Evolutionary conservation across 2,329 filamentous ascomycete species (phyloP), one percentile per base, ranked within the genome.

Genomic region (Akanthomyces muscarius): DNA sequence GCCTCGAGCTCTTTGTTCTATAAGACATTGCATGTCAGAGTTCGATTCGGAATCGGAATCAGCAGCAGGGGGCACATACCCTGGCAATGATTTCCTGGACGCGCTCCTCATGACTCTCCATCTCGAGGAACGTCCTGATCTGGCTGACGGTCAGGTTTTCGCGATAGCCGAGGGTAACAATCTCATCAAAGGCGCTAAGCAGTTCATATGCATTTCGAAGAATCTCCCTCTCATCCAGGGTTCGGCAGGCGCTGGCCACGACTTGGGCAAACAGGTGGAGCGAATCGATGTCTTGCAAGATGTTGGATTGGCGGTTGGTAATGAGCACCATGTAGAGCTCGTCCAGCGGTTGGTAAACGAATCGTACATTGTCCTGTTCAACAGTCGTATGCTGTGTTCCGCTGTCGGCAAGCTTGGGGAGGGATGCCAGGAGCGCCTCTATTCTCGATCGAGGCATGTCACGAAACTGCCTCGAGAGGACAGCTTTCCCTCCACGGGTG

Each of bases 291-390:
- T 99, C 95, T 80, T 99, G 95, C 58, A 99, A 85, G 70, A 99
- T 99, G 80, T 99, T 99, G 77, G 94, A 98, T 82, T 98, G 95
- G 71, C 92, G 90, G 83, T 99, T 99, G 77, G 96, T 99, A 79
- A 99, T 98, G 73, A 99, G 87, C 68, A 99, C 94, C 87, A 99
- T 98, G 85, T 99, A 99, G 68, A 99, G 88, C 82, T 99, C 96
- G 80, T 99, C 96, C 68, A 99, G 85, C 65, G 95, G 96, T 77
- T 99, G 95, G 83, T 99, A 99, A 64, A 99, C 95, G 75, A 97
- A 99, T 80, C 95, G 94, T 73, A 99, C 95, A 81, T 97, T 98
- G 81, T 99, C 96, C 79, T 98, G 93, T 79, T 99, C 95, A 71
- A 98, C 93, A 6, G 91, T 99, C 33, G 95, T 99, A 78, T 99